Base-by-base conservation (phyloP, 2,329 filamentous ascomycete species). In the Aspergillus sp. region DNA sequence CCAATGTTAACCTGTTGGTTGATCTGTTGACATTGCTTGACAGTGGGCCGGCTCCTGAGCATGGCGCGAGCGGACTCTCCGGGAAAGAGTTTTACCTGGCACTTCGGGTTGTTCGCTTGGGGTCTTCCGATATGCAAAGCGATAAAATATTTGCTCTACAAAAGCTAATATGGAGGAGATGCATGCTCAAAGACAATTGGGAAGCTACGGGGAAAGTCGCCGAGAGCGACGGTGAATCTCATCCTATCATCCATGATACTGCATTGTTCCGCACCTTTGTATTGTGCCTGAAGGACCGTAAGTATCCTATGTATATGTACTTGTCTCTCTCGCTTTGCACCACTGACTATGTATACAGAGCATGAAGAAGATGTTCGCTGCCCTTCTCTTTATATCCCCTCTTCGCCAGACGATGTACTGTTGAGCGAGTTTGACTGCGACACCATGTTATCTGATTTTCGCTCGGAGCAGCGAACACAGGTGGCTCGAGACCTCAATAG, bases 121-220 rank as follows among this genome's bases (percentile, higher is more conserved):
- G 75, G 72, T 65, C 71, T 54, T 76, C 74, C 57, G 19, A 19
- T 19, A 74, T 65, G 57, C 73, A 71, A 53, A 81, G 73, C 53
- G 56, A 7, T 52, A 52, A 8, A 60, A 59, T 40, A 39, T 55
- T 43, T 42, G 54, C 61, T 29, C 47, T 65, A 40, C 59, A 58
- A 4, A 63, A 62, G 34, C 47, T 65, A 28, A 86, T 97, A 52
- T 98, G 93, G 93, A 85, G 93, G 61, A 81, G 93, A 45, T 84
- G 88, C 51, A 86, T 86, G 59, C 77, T 91, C 54, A 81, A 83
- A 43, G 90, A 96, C 63, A 81, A 96, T 61, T 98, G 93, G 93
- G 73, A 78, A 28, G 74, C 73, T 48, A 78, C 94, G 61, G 91
- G 19, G 26, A 81, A 87, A 54, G 91, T 86, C 0, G 80, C 83